Conservation (phyloP, 164 flowering plant species). For the Euptelea pleiosperma region DNA sequence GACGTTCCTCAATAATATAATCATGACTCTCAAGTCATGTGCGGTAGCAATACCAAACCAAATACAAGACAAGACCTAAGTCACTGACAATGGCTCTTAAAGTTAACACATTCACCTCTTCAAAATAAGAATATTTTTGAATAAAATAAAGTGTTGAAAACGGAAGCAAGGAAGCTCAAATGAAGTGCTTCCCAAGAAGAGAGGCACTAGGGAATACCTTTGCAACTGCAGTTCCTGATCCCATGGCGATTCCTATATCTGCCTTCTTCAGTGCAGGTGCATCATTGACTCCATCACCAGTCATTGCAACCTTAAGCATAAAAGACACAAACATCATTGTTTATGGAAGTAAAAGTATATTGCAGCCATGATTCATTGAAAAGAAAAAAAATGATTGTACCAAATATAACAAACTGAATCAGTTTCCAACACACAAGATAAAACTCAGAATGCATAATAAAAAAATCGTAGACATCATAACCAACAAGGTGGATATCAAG, state of each 20-base stretch:
- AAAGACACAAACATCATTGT: not conserved
- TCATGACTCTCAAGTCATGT: too few species aligned
- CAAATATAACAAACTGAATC: not conserved
- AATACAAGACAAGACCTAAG: too few species aligned
- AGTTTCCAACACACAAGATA: not conserved
- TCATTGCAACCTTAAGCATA: slow-evolving; percentile 88
- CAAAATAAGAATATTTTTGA: too few species aligned
- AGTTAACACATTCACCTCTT: too few species aligned
- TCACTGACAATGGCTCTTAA: too few species aligned
- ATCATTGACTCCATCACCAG: slow-evolving; percentile 99
- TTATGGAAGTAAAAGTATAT: not conserved
- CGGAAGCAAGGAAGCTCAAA: too few species aligned
- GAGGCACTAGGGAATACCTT: slow-evolving; percentile 48
- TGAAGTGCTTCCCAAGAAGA: not conserved
- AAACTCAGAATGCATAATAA: not conserved
- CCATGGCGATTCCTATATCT: slow-evolving; percentile 98
- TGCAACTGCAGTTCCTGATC: slow-evolving; percentile 99
- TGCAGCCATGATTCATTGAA: not conserved
- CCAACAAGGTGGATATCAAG: too few species aligned
- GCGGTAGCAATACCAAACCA: too few species aligned
- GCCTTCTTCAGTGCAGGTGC: slow-evolving; percentile 99
- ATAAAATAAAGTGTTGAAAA: too few species aligned
- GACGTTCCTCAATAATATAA: too few species aligned
- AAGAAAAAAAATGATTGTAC: not conserved
- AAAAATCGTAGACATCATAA: too few species aligned